These are phyloP conservation scores for Teratosphaeria pseudoeucalypti DNA, from an alignment of 2,329 filamentous ascomycete genomes.

Conservation along the genomic window DNA sequence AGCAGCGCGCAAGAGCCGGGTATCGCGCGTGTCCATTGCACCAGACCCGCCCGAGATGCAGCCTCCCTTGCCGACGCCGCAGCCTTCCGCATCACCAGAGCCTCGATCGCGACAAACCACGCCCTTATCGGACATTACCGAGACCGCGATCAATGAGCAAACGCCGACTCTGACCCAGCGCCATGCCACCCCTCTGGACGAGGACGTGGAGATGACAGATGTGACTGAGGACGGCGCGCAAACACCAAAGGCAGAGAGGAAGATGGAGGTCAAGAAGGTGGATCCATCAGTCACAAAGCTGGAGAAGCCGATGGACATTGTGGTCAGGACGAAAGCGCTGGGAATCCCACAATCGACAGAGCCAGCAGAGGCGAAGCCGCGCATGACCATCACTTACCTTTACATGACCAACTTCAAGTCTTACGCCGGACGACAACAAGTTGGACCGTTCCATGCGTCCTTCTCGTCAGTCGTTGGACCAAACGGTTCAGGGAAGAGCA, in stretches of 20 bases:
- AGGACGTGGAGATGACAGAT: slow-evolving; percentile 11
- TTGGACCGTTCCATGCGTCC: slow-evolving; percentile 91
- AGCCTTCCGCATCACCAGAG: slow-evolving; percentile 31
- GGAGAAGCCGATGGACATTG: slow-evolving; percentile 88
- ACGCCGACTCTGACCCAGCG: slow-evolving; percentile 26
- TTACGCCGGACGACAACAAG: slow-evolving; percentile 88
- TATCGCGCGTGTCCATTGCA: slow-evolving; percentile 29
- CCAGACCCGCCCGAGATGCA: slow-evolving; percentile 26
- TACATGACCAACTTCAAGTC: slow-evolving; percentile 97
- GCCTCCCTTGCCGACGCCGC: slow-evolving; percentile 39
- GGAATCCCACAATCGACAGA: slow-evolving; percentile 56
- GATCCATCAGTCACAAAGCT: slow-evolving; percentile 67
- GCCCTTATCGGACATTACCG: slow-evolving; percentile 65
- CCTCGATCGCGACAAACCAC: slow-evolving; percentile 35
- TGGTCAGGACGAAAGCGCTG: slow-evolving; percentile 71
- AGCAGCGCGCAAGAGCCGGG: slow-evolving; percentile 29
- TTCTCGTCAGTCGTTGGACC: slow-evolving; percentile 97
- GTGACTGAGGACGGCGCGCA: slow-evolving; percentile 14
- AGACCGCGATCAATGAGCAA: slow-evolving; percentile 53
- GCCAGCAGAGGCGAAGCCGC: slow-evolving; percentile 65
- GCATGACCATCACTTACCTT: slow-evolving; percentile 86
- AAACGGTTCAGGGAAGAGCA: slow-evolving; percentile 96
- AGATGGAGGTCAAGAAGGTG: slow-evolving; percentile 51
- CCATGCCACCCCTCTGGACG: slow-evolving; percentile 8
- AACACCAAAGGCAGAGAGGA: slow-evolving; percentile 26